Conservation (phyloP, 1,139 yeast species). For the Saccharomyces hybrid region DNA sequence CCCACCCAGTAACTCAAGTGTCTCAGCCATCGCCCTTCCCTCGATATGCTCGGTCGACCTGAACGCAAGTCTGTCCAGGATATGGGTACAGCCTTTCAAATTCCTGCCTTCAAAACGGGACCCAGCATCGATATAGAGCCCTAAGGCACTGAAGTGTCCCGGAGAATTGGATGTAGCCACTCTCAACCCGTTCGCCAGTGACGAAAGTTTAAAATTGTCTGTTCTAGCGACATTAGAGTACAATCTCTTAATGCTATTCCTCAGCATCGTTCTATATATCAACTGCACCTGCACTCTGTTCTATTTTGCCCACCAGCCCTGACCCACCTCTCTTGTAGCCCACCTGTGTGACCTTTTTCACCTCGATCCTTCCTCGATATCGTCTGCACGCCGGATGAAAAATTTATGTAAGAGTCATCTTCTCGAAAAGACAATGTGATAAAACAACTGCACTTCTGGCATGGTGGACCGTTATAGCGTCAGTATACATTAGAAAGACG, state of each 20-base stretch:
- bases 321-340: not conserved
- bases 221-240: slow-evolving; percentile 12
- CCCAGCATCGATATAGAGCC: slow-evolving; percentile 86
- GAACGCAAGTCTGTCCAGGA: slow-evolving; percentile 82
- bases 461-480: not conserved
- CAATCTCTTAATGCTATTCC: slow-evolving; percentile 8
- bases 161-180: slow-evolving; percentile 83
- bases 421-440: not conserved
- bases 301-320: not conserved
- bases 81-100: slow-evolving; percentile 68
- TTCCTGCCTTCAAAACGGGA: slow-evolving; percentile 62
- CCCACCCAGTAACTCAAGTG: slow-evolving; percentile 78
- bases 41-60: slow-evolving; percentile 59
- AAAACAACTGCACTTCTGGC: not conserved
- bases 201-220: slow-evolving; percentile 35
- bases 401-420: not conserved
- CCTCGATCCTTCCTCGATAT: not conserved
- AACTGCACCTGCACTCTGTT: not conserved
- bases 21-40: slow-evolving; percentile 68
- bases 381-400: not conserved
- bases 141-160: slow-evolving; percentile 86
- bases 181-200: slow-evolving; percentile 67
- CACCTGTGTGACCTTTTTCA: not conserved
- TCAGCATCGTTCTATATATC: slow-evolving; percentile 7
- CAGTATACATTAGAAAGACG: not conserved